Evolutionary conservation across 2,329 filamentous ascomycete species (phyloP).

Genomic region (Keithomyces neogunnii): DNA sequence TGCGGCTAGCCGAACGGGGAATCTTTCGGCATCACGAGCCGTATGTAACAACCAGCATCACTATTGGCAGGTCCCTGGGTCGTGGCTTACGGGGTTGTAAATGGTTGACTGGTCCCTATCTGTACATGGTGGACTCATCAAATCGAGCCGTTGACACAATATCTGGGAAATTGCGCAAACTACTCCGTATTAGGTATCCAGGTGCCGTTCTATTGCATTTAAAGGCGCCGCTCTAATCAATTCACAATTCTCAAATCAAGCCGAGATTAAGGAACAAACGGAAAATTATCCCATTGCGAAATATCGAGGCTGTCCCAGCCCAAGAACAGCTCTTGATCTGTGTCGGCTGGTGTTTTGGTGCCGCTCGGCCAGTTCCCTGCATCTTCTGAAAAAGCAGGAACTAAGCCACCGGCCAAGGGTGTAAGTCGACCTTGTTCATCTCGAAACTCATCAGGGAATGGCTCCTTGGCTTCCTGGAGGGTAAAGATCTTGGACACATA

Average conservation of each 20-base stretch:
- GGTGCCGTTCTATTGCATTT: not conserved
- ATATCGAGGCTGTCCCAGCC: slow-evolving; percentile 22
- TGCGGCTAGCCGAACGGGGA: too few relatives aligned
- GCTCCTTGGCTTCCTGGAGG: slow-evolving; percentile 5
- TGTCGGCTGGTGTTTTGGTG: slow-evolving; percentile 3
- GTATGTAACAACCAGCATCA: too few relatives aligned
- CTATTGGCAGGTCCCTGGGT: too few relatives aligned
- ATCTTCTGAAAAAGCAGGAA: slow-evolving; percentile 1
- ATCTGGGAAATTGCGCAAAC: too few relatives aligned
- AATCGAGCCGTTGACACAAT: too few relatives aligned
- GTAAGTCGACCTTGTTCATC: not conserved
- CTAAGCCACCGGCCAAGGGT: not conserved
- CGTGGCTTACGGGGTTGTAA: too few relatives aligned
- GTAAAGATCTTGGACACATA: slow-evolving; percentile 21
- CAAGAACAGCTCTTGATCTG: slow-evolving; percentile 12
- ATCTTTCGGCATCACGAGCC: too few relatives aligned
- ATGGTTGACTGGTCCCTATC: too few relatives aligned
- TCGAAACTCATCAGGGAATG: not conserved
- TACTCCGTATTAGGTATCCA: not conserved
- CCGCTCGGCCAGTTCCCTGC: slow-evolving; percentile 6
- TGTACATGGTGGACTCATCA: too few relatives aligned
- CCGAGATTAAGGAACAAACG: slow-evolving; percentile 9
- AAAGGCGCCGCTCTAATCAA: not conserved
- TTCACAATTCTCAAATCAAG: not conserved
- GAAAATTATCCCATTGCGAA: slow-evolving; percentile 24